These are phyloP conservation scores for Aspergillus nomiae DNA, from an alignment of 2,329 filamentous ascomycete species.

Conservation along the genomic window DNA sequence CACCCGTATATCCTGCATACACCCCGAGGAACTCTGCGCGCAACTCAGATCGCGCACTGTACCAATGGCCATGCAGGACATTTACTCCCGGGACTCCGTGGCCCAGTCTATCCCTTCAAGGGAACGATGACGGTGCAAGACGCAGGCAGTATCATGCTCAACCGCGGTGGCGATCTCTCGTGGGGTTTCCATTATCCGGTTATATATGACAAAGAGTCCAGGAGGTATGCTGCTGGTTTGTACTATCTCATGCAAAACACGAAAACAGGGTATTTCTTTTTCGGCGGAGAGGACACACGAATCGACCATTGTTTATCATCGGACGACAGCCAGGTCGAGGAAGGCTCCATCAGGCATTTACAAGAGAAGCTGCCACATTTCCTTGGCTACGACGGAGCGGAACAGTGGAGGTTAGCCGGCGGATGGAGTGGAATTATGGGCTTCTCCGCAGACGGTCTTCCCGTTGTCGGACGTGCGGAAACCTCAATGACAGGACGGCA, in stretches of 20 bases:
- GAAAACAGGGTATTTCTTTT: slow-evolving; percentile 29
- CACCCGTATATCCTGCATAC: slow-evolving; percentile 36
- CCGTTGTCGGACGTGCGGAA: slow-evolving; percentile 54
- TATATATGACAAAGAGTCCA: slow-evolving; percentile 20
- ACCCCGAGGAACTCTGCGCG: slow-evolving; percentile 37
- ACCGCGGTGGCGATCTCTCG: slow-evolving; percentile 24
- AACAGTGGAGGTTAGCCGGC: slow-evolving; percentile 25
- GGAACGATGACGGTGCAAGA: slow-evolving; percentile 49
- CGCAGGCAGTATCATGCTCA: slow-evolving; percentile 22
- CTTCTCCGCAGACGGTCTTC: slow-evolving; percentile 52
- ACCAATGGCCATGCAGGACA: slow-evolving; percentile 48
- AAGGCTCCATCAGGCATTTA: slow-evolving; percentile 22
- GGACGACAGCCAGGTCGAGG: slow-evolving; percentile 24
- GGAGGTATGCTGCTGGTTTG: slow-evolving; percentile 21
- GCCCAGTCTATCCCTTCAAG: slow-evolving; percentile 41
- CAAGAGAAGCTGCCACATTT: slow-evolving; percentile 21
- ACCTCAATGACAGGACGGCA: slow-evolving; percentile 37
- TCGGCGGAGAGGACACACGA: slow-evolving; percentile 28
- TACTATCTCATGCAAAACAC: slow-evolving; percentile 31
- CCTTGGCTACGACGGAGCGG: slow-evolving; percentile 15
- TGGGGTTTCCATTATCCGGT: slow-evolving; percentile 35
- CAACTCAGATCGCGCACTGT: slow-evolving; percentile 43
- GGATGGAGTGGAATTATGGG: slow-evolving; percentile 51
- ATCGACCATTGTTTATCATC: slow-evolving; percentile 22
- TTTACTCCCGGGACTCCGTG: slow-evolving; percentile 43